phyloP scores from a whole-genome alignment of 2,329 filamentous ascomycete genomes.

The Fusarium sp. region DNA sequence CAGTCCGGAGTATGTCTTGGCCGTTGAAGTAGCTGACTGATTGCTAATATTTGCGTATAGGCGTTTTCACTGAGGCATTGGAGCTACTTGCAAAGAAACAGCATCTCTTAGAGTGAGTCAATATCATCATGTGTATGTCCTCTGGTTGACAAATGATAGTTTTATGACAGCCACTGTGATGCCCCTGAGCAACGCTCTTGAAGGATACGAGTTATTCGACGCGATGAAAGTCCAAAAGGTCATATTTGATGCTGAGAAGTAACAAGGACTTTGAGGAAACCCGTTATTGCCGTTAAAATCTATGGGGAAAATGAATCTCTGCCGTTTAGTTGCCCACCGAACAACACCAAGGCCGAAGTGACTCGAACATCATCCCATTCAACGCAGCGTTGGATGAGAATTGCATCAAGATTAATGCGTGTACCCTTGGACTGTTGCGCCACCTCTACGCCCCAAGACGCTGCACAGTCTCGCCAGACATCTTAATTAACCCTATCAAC shows the following conservation, averaged over 20 bases:
- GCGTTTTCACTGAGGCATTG: conserved; percentile 20
- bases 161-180: conserved; percentile 80
- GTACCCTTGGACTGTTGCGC: too few species aligned
- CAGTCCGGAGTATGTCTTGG: conserved; percentile 63
- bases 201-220: conserved; percentile 76
- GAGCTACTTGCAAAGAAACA: conserved; percentile 30
- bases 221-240: conserved; percentile 77
- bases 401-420: too few species aligned
- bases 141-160: conserved; percentile 50
- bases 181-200: conserved; percentile 71
- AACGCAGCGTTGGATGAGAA: too few species aligned
- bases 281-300: too few species aligned
- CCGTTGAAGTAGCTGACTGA: background rate
- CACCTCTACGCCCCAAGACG: too few species aligned
- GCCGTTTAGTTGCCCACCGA: background rate
- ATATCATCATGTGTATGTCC: fast-evolving
- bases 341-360: background rate
- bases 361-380: too few species aligned
- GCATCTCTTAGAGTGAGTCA: conserved; percentile 17
- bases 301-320: background rate
- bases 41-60: background rate
- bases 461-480: too few species aligned
- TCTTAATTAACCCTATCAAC: too few species aligned
- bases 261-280: background rate
- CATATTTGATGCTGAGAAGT: conserved; percentile 62